Conservation (phyloP, 371 early-diverging fungal genomes). For the Apophysomyces ossiformis region DNA sequence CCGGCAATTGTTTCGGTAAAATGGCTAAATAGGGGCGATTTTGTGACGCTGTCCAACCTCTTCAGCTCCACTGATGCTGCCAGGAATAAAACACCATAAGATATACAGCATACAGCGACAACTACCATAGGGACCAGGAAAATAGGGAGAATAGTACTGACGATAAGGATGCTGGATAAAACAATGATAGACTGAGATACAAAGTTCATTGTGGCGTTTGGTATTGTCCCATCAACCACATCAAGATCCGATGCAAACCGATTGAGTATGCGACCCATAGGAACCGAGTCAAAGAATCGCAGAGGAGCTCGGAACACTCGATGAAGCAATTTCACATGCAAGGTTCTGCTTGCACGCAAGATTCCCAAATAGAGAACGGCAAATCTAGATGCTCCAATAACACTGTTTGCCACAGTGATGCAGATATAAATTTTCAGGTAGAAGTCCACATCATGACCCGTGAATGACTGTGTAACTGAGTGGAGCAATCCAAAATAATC, state of each 20-base stretch:
- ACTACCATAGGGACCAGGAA: slow-evolving; percentile 50
- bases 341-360: slow-evolving; percentile 40
- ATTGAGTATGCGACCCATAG: slow-evolving; percentile 83
- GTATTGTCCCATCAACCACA: slow-evolving; percentile 45
- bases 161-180: slow-evolving; percentile 63
- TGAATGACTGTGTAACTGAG: too few relatives aligned
- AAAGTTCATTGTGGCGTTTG: slow-evolving; percentile 47
- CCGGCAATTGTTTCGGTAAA: slow-evolving; percentile 70
- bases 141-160: slow-evolving; percentile 58
- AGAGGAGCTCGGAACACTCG: slow-evolving; percentile 64
- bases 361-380: slow-evolving; percentile 49
- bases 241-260: slow-evolving; percentile 64
- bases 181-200: slow-evolving; percentile 55
- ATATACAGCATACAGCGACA: slow-evolving; percentile 45
- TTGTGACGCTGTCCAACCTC: slow-evolving; percentile 74
- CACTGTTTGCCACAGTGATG: slow-evolving; percentile 33
- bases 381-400: slow-evolving; percentile 33
- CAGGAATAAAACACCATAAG: slow-evolving; percentile 65
- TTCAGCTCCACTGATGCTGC: slow-evolving; percentile 75
- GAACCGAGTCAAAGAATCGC: slow-evolving; percentile 88
- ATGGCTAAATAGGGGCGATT: slow-evolving; percentile 75
- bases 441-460: slow-evolving; percentile 23
- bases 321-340: slow-evolving; percentile 53
- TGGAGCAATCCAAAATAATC: slow-evolving; percentile 9
- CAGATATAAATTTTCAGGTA: slow-evolving; percentile 44